Base-by-base conservation (phyloP, 345 rosid genomes). In the Gossypium australe region DNA sequence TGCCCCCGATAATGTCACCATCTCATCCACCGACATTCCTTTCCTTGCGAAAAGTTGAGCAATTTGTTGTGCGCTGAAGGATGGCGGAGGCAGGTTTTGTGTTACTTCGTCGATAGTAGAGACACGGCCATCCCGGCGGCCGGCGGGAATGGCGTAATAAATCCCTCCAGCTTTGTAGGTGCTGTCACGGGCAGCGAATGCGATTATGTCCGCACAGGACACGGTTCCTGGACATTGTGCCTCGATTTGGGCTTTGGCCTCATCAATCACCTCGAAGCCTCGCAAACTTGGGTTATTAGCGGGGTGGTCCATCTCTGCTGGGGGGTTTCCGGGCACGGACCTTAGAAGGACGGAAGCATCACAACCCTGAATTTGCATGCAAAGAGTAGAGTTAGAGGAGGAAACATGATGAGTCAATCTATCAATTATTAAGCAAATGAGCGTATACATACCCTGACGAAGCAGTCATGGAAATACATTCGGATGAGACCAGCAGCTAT, bases 1-100 rank as follows among this genome's bases (percentile, higher is more conserved):
- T 1, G 86, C 87, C 24, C 87, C 89, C 0, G 86, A 81, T 38
- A 85, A 86, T 12, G 85, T 80, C 78, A 85, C 89, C 87, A 81
- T 82, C 60, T 87, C 85, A 4, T 85, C 89, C 0, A 56, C 75
- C 0, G 86, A 65, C 59, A 82, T 16, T 8, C 89, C 89, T 51
- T 87, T 87, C 4, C 72, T 38, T 0, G 72, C 77, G 57, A 83
- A 87, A 3, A 7, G 55, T n/a, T 67, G 53, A 47, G 71, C 62
- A 49, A 82, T 72, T 71, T 76, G 81, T 24, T 83, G 67, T 3
- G 82, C 82, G 20, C 58, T 71, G 78, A 79, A 53, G 64, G 3
- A 59, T 0, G 82, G 74, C 11, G 81, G 22, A 2, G 90, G 88
- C 5, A 87, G 70, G 69, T 82, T 78, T 10, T 76, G 55, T 0